Evolutionary conservation across 805 yeast genomes (phyloP), one percentile per base, ranked within the genome.

Genomic region (Wickerhamomyces chaumierensis): DNA sequence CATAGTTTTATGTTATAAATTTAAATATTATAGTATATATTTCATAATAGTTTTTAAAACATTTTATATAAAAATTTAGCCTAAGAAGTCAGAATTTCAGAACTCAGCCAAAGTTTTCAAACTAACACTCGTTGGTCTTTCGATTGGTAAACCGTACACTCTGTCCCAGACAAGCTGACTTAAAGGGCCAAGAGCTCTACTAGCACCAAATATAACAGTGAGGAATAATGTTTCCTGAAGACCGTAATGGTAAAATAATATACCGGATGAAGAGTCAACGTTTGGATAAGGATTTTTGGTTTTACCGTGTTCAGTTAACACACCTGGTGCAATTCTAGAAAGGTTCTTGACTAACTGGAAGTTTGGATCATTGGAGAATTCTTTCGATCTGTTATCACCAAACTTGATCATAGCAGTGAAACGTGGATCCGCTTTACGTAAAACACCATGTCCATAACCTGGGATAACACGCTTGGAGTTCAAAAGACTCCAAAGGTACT

Each of bases 391-490:
- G 35, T 59, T 55, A 52, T 69, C 63, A 38, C 80, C 87, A 59
- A 80, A 81, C 52, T 73, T 73, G 54, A 80, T 67, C 68, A 78
- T 78, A 42, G 88, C 90, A 40, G 72, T 68, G 65, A 76, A 82
- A 52, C 92, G 71, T 43, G 92, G 92, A 61, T 82, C 92, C 37
- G 90, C 77, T 69, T 74, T 76, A 63, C 94, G 71, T 60, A 82
- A 69, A 38, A 82, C 92, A 39, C 92, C 92, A 60, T 82, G 94
- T 36, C 94, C 94, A 65, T 83, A 83, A 44, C 94, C 94, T 45
- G 94, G 94, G 46, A 82, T 78, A 43, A 82, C 92, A 53, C 87
- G 72, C 44, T 84, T 84, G 35, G 78, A 66, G 60, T 78, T 75
- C 48, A 82, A 69, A 38, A 81, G 64, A 32, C 68, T 68, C 92